Conservation (phyloP, 345 rosid species). For the Rhodomyrtus tomentosa region DNA sequence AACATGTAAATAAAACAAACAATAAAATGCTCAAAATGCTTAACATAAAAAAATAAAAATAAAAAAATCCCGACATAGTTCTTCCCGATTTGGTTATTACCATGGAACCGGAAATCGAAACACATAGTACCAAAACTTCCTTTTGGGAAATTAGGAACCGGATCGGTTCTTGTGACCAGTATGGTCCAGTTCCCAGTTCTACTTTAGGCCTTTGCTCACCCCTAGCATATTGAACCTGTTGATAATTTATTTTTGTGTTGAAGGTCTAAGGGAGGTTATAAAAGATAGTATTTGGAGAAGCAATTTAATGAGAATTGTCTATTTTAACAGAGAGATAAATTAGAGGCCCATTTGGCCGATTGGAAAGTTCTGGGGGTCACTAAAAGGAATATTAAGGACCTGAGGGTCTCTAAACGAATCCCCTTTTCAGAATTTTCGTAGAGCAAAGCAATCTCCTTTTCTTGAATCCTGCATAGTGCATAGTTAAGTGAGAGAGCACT, state of each 20-base stretch:
- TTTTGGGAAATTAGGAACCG: neutral
- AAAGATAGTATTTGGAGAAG: neutral
- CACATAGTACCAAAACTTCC: too few species aligned
- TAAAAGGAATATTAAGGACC: neutral
- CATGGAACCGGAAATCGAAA: too few species aligned
- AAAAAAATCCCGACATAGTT: fast-evolving
- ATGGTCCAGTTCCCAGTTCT: neutral
- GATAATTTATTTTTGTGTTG: too few species aligned
- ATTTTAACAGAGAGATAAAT: too few species aligned
- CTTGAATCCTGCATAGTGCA: too few species aligned
- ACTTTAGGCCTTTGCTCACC: neutral
- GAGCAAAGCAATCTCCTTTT: too few species aligned
- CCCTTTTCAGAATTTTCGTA: too few species aligned
- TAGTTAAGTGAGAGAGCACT: neutral
- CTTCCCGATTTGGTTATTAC: neutral
- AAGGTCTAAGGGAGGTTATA: too few species aligned
- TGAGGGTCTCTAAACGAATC: neutral
- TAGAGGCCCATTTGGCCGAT: neutral
- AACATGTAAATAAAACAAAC: neutral
- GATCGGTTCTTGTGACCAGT: neutral
- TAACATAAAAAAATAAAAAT: neutral
- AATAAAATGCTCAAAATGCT: neutral
- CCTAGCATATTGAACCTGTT: too few species aligned
- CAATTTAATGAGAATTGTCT: neutral
- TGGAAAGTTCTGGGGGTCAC: neutral